phyloP scores from a whole-genome alignment of 352 stramenopile species.

The Albugo candida region DNA sequence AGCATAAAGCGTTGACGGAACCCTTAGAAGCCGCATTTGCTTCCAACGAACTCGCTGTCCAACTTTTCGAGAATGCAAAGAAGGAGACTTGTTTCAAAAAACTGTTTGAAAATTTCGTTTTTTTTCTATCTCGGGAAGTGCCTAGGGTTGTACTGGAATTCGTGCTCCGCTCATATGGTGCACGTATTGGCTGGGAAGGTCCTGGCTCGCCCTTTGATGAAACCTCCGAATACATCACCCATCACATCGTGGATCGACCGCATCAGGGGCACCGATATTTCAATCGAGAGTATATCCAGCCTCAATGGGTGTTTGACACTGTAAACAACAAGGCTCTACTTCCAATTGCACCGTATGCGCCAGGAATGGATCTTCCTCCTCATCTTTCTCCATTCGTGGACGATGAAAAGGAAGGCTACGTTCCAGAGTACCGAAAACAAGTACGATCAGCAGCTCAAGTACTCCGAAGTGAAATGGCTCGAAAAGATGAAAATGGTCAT shows the following conservation, averaged over 20 bases:
- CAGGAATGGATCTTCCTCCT: conserved; percentile 82
- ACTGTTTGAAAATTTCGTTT: conserved; percentile 67
- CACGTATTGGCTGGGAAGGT: conserved; percentile 90
- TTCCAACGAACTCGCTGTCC: conserved; percentile 52
- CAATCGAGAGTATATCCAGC: conserved; percentile 94
- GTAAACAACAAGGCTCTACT: conserved; percentile 93
- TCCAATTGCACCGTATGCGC: conserved; percentile 82
- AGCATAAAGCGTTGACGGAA: conserved; percentile 78
- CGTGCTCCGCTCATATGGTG: conserved; percentile 87
- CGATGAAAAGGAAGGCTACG: conserved; percentile 91
- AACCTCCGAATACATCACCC: conserved; percentile 88
- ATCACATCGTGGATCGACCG: conserved; percentile 92
- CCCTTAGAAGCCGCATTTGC: conserved; percentile 81
- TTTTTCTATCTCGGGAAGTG: conserved; percentile 92
- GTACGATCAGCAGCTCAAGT: conserved; percentile 67
- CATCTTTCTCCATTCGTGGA: conserved; percentile 94
- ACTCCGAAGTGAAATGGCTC: conserved; percentile 25
- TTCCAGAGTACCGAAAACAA: conserved; percentile 90
- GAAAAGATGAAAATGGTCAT: conserved; percentile 10
- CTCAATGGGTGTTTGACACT: conserved; percentile 98
- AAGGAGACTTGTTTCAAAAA: conserved; percentile 54
- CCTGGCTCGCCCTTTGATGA: conserved; percentile 78
- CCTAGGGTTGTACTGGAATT: conserved; percentile 89
- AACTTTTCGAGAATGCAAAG: conserved; percentile 64
- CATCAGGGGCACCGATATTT: conserved; percentile 80